Base-by-base conservation (phyloP, 148 eudicot genomes). In the Camellia sinensis region DNA sequence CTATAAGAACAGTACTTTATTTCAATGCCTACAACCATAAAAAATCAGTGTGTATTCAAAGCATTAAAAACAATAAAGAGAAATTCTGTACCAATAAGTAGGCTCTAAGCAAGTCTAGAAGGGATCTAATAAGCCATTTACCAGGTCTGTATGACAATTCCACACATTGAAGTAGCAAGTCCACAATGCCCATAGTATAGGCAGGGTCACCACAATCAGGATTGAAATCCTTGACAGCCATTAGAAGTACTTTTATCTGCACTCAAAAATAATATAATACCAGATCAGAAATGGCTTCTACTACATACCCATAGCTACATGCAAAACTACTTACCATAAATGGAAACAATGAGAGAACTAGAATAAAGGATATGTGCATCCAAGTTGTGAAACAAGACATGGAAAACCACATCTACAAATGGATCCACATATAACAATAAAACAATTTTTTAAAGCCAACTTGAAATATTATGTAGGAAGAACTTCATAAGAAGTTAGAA, bases 121-220 rank as follows among this genome's bases (percentile, higher is more conserved):
- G 57, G 66, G 76, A 67, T 52, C 54, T 12, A 59, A 13, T 18
- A 64, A 81, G 79, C 68, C 53, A 80, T 67, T 87, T 89, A 97
- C 99, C 99, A 82, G 95, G 94, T 87, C 92, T 90, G 80, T 91
- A 87, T 45, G 99, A 97, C 84, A 97, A 88, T 82, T 92, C 94
- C 85, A 97, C 93, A 78, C 97, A 92, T 81, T 92, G 98, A 73
- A 97, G 97, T 83, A 97, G 82, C 88, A 94, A 85, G 83, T 97
- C 99, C 84, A 97, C 98, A 85, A 97, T 89, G 69, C 99, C 93
- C 92, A 97, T 92, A 7, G 99, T 97, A 80, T 97, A 94, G 59
- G 98, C 91, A 84, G 99, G 89, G 78, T 97, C 98, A 61, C 98
- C 94, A 63, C 86, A 81, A 74, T 83, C 90, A 79, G 97, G 94